Conservation (phyloP, 2,329 filamentous ascomycete genomes). For the Cyclaneusma minus region DNA sequence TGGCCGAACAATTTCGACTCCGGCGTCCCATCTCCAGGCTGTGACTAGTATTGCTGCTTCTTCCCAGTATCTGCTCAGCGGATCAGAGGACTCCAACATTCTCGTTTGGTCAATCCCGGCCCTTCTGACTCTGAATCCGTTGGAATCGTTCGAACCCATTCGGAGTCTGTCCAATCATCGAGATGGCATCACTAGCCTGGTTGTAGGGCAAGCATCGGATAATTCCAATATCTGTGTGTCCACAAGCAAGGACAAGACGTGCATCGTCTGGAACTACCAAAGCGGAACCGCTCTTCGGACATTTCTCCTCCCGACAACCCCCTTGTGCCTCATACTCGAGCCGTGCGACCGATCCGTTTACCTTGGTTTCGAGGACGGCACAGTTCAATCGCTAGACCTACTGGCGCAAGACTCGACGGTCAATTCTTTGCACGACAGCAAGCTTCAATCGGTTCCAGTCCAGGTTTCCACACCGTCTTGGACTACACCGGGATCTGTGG, state of each 20-base stretch:
- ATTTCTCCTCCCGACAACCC: constrained; percentile 60
- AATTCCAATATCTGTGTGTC: constrained; percentile 74
- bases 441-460: constrained; percentile 39
- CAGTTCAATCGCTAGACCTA: constrained; percentile 66
- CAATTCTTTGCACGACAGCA: constrained; percentile 24
- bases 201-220: constrained; percentile 49
- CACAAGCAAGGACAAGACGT: constrained; percentile 71
- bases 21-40: constrained; percentile 63
- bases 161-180: constrained; percentile 66
- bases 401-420: constrained; percentile 39
- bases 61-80: constrained; percentile 59
- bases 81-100: constrained; percentile 74
- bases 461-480: constrained; percentile 35
- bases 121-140: constrained; percentile 46
- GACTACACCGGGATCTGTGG: constrained; percentile 44
- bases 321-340: constrained; percentile 62
- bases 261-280: constrained; percentile 85
- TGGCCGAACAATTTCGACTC: constrained; percentile 60
- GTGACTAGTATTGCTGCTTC: constrained; percentile 63
- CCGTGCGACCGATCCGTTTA: constrained; percentile 73
- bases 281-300: constrained; percentile 66
- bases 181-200: constrained; percentile 51
- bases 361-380: constrained; percentile 65
- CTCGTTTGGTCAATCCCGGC: constrained; percentile 78
- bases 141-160: constrained; percentile 50